A percentile compares a stretch with the other conserved stretches of the same genome.
Conservation (phyloP, 306 rosid genomes). For the Trifolium dubium region DNA sequence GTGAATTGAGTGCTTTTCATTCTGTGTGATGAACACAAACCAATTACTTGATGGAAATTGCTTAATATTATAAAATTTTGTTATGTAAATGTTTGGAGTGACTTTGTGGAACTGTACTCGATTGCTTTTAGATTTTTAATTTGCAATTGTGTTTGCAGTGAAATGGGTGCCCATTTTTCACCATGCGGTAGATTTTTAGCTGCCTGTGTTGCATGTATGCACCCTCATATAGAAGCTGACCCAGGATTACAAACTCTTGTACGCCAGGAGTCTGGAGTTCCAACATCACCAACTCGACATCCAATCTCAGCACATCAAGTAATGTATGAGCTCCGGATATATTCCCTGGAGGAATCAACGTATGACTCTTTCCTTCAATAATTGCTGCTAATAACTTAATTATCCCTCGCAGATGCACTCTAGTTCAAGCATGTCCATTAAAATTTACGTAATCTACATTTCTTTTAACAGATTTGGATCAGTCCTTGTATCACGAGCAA, state of each 20-base stretch:
- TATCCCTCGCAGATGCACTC: slow-evolving; percentile 20
- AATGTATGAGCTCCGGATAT: slow-evolving; percentile 74
- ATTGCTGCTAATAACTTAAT: slow-evolving; percentile 7
- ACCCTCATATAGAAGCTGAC: slow-evolving; percentile 65
- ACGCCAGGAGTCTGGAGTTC: slow-evolving; percentile 63
- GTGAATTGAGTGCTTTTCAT: slow-evolving; percentile 23
- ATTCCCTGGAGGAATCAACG: slow-evolving; percentile 80
- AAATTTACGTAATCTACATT: slow-evolving; percentile 14
- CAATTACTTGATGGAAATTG: slow-evolving; percentile 7
- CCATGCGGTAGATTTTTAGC: slow-evolving; percentile 62
- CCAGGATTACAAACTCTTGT: slow-evolving; percentile 57
- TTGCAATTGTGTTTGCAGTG: slow-evolving; percentile 49
- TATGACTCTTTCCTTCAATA: slow-evolving; percentile 44
- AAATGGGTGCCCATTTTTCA: slow-evolving; percentile 62
- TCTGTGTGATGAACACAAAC: slow-evolving; percentile 1
- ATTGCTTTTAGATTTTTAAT: slow-evolving; percentile 25
- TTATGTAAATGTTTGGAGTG: slow-evolving; percentile 13
- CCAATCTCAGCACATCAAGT: slow-evolving; percentile 79
- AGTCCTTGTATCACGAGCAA: slow-evolving; percentile 65
- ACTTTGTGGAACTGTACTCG: slow-evolving; percentile 18
- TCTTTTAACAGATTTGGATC: slow-evolving; percentile 61
- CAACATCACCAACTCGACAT: slow-evolving; percentile 77
- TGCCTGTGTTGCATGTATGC: slow-evolving; percentile 54
- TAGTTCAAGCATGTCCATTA: not conserved
- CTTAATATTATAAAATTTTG: not conserved